phyloP scores from a whole-genome alignment of 1,139 yeast species.

The Suhomyces anneliseae region DNA sequence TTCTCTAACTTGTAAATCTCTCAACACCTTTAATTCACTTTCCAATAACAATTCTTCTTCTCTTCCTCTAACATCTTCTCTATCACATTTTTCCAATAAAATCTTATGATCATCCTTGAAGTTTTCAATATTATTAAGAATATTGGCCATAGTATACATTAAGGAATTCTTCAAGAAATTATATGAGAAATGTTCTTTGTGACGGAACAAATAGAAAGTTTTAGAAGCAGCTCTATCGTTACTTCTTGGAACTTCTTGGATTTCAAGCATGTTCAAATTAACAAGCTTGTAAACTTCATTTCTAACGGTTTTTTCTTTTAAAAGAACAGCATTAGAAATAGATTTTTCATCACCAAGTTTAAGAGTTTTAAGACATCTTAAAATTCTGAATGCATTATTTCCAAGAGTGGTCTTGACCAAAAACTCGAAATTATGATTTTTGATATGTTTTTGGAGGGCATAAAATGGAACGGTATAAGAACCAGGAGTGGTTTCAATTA shows the following conservation, averaged over 20 bases:
- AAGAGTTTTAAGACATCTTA: constrained; percentile 66
- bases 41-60: constrained; percentile 74
- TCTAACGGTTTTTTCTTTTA: constrained; percentile 76
- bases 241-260: constrained; percentile 92
- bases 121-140: constrained; percentile 54
- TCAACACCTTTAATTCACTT: constrained; percentile 72
- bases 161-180: constrained; percentile 41
- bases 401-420: constrained; percentile 60
- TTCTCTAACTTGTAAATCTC: constrained; percentile 59
- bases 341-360: constrained; percentile 82
- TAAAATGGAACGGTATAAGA: constrained; percentile 42
- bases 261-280: constrained; percentile 60
- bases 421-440: constrained; percentile 59
- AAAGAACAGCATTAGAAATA: constrained; percentile 70
- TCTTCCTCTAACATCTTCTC: constrained; percentile 81
- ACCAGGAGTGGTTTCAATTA: constrained; percentile 42
- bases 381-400: constrained; percentile 56
- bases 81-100: constrained; percentile 46
- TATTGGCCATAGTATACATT: constrained; percentile 54
- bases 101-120: constrained; percentile 65
- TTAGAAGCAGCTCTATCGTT: constrained; percentile 90
- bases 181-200: constrained; percentile 62
- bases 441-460: constrained; percentile 45
- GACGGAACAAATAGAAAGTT: constrained; percentile 80
- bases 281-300: constrained; percentile 57